Evolutionary conservation across 2,329 filamentous ascomycete species (phyloP).

Genomic region (Bipolaris bicolor): DNA sequence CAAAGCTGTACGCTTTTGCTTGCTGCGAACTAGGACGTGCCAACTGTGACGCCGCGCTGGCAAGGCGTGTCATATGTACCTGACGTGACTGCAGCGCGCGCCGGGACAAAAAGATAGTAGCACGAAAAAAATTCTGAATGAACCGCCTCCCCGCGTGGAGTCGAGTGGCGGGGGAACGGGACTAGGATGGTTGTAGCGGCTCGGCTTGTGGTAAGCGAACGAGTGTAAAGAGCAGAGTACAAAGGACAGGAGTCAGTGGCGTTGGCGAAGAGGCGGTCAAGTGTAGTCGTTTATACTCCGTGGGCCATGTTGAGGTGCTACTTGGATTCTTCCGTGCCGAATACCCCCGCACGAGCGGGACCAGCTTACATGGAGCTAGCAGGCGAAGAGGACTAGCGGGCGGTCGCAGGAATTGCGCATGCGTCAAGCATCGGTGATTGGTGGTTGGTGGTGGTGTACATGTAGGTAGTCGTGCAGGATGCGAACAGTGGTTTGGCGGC

Average conservation of each 20-base stretch:
- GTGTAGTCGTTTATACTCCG: not conserved
- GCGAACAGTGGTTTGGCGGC: conserved; percentile 3
- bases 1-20: too few species aligned
- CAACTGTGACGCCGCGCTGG: too few species aligned
- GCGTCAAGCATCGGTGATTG: not conserved
- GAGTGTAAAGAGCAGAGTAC: not conserved
- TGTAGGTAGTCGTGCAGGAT: not conserved
- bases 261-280: conserved; percentile 11
- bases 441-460: not conserved
- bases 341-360: conserved; percentile 6
- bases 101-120: too few species aligned
- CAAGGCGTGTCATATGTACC: too few species aligned
- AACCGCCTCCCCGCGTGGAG: conserved; percentile 1
- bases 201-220: not conserved
- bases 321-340: conserved; percentile 2
- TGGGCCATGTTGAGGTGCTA: conserved; percentile 14
- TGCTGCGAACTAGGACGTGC: too few species aligned
- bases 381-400: conserved; percentile 1
- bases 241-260: conserved; percentile 1
- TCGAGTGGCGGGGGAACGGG: not conserved
- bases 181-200: not conserved
- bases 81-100: too few species aligned
- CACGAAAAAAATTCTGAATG: not conserved
- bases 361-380: conserved; percentile 2
- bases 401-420: not conserved